Conservation (phyloP, 495 filamentous ascomycete species). For the Terfezia claveryi region DNA sequence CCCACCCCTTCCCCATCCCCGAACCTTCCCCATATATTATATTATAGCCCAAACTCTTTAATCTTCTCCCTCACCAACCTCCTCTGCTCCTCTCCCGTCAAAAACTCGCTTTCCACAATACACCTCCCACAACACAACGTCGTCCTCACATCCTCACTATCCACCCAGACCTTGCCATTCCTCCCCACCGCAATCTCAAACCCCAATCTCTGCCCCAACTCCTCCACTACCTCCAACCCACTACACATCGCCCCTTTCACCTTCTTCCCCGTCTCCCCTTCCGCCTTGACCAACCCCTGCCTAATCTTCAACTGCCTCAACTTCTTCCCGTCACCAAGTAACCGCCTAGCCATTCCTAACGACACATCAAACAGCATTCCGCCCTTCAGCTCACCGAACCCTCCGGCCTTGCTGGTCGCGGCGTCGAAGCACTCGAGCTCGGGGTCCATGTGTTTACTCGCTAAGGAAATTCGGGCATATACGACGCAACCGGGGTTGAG, state of each 20-base stretch:
- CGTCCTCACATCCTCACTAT: conserved; percentile 41
- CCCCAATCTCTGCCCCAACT: conserved; percentile 50
- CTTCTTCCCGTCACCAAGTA: conserved; percentile 28
- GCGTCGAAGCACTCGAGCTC: conserved; percentile 78
- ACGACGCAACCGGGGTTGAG: conserved; percentile 53
- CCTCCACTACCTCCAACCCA: conserved; percentile 55
- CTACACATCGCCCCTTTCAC: conserved; percentile 40
- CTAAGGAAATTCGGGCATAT: conserved; percentile 57
- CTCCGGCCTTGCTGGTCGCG: conserved; percentile 70
- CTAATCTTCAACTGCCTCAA: conserved; percentile 23
- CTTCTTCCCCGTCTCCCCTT: conserved; percentile 39
- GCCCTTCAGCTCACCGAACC: conserved; percentile 61
- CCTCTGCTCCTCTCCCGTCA: conserved; percentile 52
- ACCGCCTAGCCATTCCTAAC: conserved; percentile 53
- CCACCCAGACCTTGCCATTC: conserved; percentile 85
- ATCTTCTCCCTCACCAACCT: conserved; percentile 53
- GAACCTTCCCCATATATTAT: too few species aligned
- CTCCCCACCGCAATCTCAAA: conserved; percentile 91
- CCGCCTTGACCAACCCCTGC: conserved; percentile 17
- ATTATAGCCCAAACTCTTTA: conserved; percentile 10
- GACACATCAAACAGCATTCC: conserved; percentile 75
- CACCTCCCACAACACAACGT: conserved; percentile 65
- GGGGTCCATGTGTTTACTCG: conserved; percentile 62
- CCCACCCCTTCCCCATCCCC: too few species aligned
- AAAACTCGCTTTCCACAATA: conserved; percentile 44